Evolutionary conservation across 768 basidiomycete species (phyloP).

Genomic region (Clitopilus hobsonii): DNA sequence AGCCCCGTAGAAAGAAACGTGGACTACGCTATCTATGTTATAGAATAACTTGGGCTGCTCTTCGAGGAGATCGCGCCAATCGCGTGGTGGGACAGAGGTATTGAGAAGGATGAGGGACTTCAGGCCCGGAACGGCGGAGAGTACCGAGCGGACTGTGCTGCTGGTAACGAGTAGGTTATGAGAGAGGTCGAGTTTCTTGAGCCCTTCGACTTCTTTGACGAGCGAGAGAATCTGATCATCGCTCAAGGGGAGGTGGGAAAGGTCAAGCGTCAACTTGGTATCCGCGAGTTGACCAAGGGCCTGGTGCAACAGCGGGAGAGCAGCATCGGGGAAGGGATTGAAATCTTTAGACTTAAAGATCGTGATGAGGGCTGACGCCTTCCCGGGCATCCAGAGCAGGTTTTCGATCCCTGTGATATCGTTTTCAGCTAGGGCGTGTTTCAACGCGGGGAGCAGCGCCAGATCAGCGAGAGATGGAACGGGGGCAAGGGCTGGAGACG

Average conservation of each 20-base stretch:
- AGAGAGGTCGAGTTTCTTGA: background rate
- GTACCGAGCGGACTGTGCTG: background rate
- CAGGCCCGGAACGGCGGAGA: background rate
- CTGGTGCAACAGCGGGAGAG: conserved; percentile 16
- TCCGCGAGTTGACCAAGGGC: conserved; percentile 10
- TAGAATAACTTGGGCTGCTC: too few species aligned
- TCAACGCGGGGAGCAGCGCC: conserved; percentile 19
- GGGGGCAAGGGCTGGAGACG: background rate
- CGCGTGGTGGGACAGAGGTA: too few species aligned
- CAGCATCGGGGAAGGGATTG: conserved; percentile 21
- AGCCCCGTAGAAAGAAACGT: too few species aligned
- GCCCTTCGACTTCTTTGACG: background rate
- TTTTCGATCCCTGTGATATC: conserved; percentile 19
- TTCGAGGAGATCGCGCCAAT: too few species aligned
- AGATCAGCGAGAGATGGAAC: conserved; percentile 23
- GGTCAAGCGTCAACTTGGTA: background rate
- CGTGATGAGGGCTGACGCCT: conserved; percentile 13
- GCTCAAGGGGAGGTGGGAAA: background rate
- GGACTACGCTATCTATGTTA: too few species aligned
- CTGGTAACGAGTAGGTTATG: background rate
- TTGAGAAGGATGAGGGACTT: conserved; percentile 3
- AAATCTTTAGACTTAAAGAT: conserved; percentile 11
- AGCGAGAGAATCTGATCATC: background rate
- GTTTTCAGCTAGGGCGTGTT: conserved; percentile 15
- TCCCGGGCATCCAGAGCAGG: conserved; percentile 24